Evolutionary conservation across 139 green algal genomes (phyloP), one percentile per base, ranked within the genome.

Genomic region (Volvox africanus): DNA sequence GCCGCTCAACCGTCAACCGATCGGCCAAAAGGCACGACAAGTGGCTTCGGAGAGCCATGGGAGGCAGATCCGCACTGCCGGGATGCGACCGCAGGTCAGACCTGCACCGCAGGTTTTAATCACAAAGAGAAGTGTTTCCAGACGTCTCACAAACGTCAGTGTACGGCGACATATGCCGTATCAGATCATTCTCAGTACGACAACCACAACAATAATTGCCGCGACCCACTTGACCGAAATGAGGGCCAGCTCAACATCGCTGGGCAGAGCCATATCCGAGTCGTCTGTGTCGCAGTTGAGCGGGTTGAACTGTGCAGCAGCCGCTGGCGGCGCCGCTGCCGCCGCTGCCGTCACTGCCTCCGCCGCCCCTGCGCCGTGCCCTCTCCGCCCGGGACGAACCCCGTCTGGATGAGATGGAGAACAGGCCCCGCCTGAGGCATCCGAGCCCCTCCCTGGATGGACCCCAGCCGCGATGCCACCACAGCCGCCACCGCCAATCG

Each of bases 231-330:
- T 88, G 21, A 88, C 0, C 11, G 65, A n/a, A 14, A 88, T 88
- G 13, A 88, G 65, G 1, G 82, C 82, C 62, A 88, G 82, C 82
- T 88, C 82, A 24, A 88, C 65, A 67, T 88, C 82, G 14, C 82
- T 88, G 14, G 82, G 82, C 33, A 88, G 21, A 1, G 61, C 82
- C 21, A 55, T 36, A 3, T 28, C 82, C 12, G 33, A 32, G 5
- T 36, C 20, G 17, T 28, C 22, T 17, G 67, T 32, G 28, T 79
- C 82, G 37, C 50, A 24, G 80, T 26, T 35, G 75, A 11, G 32
- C 20, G 32, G 2, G 75, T 30, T 35, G 75, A 61, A 81, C 75
- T 35, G 32, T 36, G 26, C 26, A n/a, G 14, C 16, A 13, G 22
- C 24, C 18, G 73, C 22, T 32, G 28, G 73, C 26, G 9, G 28